Evolutionary conservation across 192 early-diverging fungal genomes (phyloP), one percentile per base, ranked within the genome.

Genomic region (Backusella sp.): DNA sequence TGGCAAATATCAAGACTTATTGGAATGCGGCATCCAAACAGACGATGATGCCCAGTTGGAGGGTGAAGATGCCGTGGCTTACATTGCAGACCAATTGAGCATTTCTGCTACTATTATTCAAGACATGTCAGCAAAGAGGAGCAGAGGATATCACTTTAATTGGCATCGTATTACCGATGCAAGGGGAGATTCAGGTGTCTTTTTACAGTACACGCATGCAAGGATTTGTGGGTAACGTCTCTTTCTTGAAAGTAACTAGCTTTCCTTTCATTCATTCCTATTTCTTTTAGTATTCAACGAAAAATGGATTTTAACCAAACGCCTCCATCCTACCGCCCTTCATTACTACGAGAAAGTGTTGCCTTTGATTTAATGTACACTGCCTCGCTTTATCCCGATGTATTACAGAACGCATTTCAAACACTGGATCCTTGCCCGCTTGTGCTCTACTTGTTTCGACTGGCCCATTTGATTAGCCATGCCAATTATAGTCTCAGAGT

Each of bases 141-240:
- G 88, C 77, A 94, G 94, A 80, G 94, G 95, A 79, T 98, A 98
- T 76, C 88, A 88, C 34, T 96, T 98, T 79, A 86, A 89, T 75
- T 95, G 92, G 92, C 85, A 91, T 73, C 88, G 92, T 39, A 96
- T 97, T 87, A 89, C 94, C 28, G 88, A 91, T 76, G 92, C 95
- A 59, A 93, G 92, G 70, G 97, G 97, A 52, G 92, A 96, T 82
- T 97, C 96, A 1, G 97, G 96, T 0, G 94, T 96, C 5, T 98
- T 96, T 82, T 85, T 98, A n/a, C 96, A 97, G 85, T 98, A 96
- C 79, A 91, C 96, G 2, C 93, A 98, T 80, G 90, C 97, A 6
- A 92, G 97, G 34, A 86, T 96, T 36, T 94, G 92, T 81, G 94
- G 94, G 84, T 84, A 82, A 42, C 4, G 19, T 49, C 3, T 44